Conservation (phyloP, 176 grass and related monocot species). For the Triticum aestivum region DNA sequence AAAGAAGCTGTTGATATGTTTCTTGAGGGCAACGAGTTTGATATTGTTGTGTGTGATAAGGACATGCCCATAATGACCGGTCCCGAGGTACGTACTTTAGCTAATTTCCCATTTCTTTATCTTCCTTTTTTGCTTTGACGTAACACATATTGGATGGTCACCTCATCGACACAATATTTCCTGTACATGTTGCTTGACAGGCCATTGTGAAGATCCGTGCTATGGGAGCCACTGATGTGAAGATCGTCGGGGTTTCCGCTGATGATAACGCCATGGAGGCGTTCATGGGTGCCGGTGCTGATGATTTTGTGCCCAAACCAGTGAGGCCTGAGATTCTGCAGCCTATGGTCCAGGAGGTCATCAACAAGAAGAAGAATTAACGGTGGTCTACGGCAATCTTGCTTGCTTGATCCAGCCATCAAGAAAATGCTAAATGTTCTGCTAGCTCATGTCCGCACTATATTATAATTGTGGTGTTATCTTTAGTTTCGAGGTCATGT, state of each 20-base stretch:
- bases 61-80: constrained; percentile 27
- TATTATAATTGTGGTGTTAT: too few relatives aligned
- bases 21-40: constrained; percentile 26
- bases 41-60: constrained; percentile 31
- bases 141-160: too few relatives aligned
- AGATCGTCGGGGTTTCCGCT: constrained; percentile 28
- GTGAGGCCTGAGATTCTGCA: not conserved
- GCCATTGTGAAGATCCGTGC: constrained; percentile 27
- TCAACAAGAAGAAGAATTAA: constrained; percentile 11
- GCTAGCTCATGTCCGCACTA: too few relatives aligned
- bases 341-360: constrained; percentile 1
- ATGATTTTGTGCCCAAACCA: constrained; percentile 21
- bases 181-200: not conserved
- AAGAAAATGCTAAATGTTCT: too few relatives aligned
- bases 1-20: constrained; percentile 37
- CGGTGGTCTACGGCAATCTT: not conserved
- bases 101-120: not conserved
- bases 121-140: not conserved
- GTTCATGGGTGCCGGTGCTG: constrained; percentile 25
- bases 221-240: constrained; percentile 25
- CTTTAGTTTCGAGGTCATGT: too few relatives aligned
- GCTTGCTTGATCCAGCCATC: not conserved
- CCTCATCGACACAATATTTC: not conserved
- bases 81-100: constrained; percentile 21
- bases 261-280: not conserved